Base-by-base conservation (phyloP, 179 eudicot species). In the Gypsophila paniculata region DNA sequence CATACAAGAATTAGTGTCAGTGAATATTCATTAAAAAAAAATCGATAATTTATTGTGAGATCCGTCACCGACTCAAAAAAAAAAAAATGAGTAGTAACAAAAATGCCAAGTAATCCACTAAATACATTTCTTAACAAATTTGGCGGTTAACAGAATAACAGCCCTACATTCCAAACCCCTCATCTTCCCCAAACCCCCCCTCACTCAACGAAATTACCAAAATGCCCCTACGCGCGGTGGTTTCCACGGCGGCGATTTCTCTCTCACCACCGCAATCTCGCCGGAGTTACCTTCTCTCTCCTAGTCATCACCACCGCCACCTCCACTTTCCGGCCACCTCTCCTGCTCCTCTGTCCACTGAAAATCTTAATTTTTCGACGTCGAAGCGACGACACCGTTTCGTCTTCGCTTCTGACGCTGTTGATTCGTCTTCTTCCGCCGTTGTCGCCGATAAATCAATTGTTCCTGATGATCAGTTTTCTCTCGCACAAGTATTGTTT, bases 401-500 rank as follows among this genome's bases (percentile, higher is more conserved):
- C 4, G 44, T 29, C 2, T 54, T 71, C 51, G 69, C 64, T 6
- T 65, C 68, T 5, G 57, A 74, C 74, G 82, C 75, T 10, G 39
- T 70, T 17, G 78, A 74, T 70, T 78, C 81, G 1, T 78, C 79
- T 75, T 91, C 98, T 19, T 38, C 85, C 19, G 18, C 80, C 39
- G 66, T 78, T 17, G 14, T 78, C 55, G 82, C 75, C 53, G 83
- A 74, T 68, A 87, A 91, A 82, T 32, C 86, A 0, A 82, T 82
- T 32, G 80, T 91, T 46, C 49, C 89, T 23, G 97, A 93, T 59
- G 89, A 88, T 14, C 87, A 85, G 76, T 85, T 89, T 69, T 78
- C 96, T 22, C 82, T 93, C 23, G 82, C 93, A 57, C 86, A 89
- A 84, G 98, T 91, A 76, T 22, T 12, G 22, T 8, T 42, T 42